These are phyloP conservation scores for Heteromeles arbutifolia DNA, from an alignment of 306 rosid genomes.

Conservation along the genomic window DNA sequence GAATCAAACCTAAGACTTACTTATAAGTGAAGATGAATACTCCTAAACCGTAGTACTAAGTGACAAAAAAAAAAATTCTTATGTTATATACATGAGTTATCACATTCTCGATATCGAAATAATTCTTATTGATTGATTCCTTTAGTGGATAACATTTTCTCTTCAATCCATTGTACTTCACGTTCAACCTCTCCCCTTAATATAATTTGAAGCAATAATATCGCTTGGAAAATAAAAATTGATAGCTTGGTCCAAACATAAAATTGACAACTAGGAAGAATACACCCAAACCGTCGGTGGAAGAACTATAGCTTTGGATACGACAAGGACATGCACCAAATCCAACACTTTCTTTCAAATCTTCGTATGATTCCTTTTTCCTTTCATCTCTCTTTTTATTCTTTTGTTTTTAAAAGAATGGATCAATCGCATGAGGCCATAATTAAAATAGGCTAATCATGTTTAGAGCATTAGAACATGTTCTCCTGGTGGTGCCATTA, in stretches of 20 bases:
- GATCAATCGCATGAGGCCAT: background rate
- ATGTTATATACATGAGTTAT: too few relatives aligned
- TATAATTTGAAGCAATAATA: too few relatives aligned
- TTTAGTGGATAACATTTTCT: too few relatives aligned
- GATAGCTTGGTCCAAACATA: background rate
- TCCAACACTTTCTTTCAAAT: slow-evolving; percentile 5
- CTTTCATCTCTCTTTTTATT: background rate
- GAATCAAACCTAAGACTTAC: too few relatives aligned
- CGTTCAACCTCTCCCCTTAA: background rate
- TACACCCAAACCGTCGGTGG: background rate
- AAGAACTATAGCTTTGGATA: background rate
- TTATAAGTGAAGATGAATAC: too few relatives aligned
- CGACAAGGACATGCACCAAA: background rate
- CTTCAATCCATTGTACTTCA: too few relatives aligned
- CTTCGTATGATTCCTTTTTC: background rate
- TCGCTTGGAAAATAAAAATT: background rate
- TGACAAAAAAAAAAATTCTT: too few relatives aligned
- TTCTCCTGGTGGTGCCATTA: slow-evolving; percentile 27
- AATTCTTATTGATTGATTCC: too few relatives aligned
- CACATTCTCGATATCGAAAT: too few relatives aligned
- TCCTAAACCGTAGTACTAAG: too few relatives aligned
- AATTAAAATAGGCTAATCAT: slow-evolving; percentile 36
- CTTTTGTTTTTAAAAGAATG: slow-evolving; percentile 30
- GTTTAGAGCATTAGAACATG: slow-evolving; percentile 37
- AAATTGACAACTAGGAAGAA: background rate